These are phyloP conservation scores for Fusarium sp. DNA, from an alignment of 2,329 filamentous ascomycete genomes.

Conservation along the genomic window DNA sequence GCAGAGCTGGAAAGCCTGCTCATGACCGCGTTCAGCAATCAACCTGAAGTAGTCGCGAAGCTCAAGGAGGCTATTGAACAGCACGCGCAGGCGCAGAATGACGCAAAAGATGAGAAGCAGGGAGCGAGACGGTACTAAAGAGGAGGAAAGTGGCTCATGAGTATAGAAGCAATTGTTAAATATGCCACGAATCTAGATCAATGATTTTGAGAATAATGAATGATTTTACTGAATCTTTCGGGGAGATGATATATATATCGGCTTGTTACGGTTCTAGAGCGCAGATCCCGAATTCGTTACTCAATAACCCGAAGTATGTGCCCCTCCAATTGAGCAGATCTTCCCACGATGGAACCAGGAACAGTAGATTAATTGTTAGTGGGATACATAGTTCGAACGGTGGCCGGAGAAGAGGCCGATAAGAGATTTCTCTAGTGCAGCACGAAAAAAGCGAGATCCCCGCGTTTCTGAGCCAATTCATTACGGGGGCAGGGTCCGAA, in stretches of 20 bases:
- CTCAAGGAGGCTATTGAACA: constrained; percentile 70
- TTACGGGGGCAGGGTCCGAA: constrained; percentile 24
- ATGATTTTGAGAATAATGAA: neutral
- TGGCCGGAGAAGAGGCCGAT: constrained; percentile 20
- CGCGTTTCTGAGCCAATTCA: neutral
- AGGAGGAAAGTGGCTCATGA: neutral
- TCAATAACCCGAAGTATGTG: constrained; percentile 13
- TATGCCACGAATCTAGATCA: constrained; percentile 13
- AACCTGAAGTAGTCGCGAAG: constrained; percentile 68
- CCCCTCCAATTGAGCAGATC: neutral
- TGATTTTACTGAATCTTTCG: neutral
- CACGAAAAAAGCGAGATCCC: neutral
- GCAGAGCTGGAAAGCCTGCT: constrained; percentile 68
- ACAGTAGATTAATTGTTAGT: constrained; percentile 12
- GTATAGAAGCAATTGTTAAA: constrained; percentile 11
- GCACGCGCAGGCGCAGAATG: constrained; percentile 64
- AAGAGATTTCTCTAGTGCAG: neutral
- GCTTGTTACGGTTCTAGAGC: constrained; percentile 24
- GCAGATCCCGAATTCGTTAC: constrained; percentile 27
- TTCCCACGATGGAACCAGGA: neutral
- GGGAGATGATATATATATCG: neutral
- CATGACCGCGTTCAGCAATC: constrained; percentile 66
- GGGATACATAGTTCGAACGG: constrained; percentile 13
- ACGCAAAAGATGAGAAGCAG: constrained; percentile 53
- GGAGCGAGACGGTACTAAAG: constrained; percentile 48